These are phyloP conservation scores for Rutstroemia sp. DNA, from an alignment of 2,329 filamentous ascomycete genomes.

Conservation along the genomic window DNA sequence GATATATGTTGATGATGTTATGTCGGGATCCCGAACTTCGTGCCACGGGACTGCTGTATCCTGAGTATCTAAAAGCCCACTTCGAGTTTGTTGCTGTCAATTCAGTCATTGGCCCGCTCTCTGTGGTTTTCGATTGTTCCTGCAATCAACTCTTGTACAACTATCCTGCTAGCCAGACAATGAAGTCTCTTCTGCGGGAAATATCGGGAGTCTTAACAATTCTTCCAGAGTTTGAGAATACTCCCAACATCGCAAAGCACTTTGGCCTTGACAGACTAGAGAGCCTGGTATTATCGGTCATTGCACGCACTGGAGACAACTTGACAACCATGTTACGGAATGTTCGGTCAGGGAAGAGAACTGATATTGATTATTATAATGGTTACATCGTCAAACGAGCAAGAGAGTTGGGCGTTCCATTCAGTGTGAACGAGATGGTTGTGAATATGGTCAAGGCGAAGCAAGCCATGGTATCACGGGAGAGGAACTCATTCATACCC, in stretches of 20 bases:
- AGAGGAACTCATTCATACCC: slow-evolving; percentile 26
- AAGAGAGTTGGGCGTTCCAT: slow-evolving; percentile 62
- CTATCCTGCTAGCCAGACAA: slow-evolving; percentile 54
- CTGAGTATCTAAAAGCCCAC: slow-evolving; percentile 63
- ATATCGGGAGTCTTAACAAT: slow-evolving; percentile 62
- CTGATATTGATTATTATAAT: slow-evolving; percentile 80
- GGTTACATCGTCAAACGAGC: slow-evolving; percentile 78
- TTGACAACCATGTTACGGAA: slow-evolving; percentile 55
- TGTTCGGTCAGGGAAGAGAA: slow-evolving; percentile 51
- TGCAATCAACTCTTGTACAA: slow-evolving; percentile 69
- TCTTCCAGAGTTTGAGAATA: slow-evolving; percentile 63
- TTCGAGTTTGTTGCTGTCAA: slow-evolving; percentile 72
- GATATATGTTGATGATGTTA: slow-evolving; percentile 57
- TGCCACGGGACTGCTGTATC: slow-evolving; percentile 49
- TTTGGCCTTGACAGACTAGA: slow-evolving; percentile 56
- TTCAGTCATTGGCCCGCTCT: slow-evolving; percentile 72
- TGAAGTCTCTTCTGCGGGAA: slow-evolving; percentile 67
- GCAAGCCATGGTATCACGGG: slow-evolving; percentile 29
- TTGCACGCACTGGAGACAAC: slow-evolving; percentile 46
- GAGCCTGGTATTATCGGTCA: slow-evolving; percentile 47
- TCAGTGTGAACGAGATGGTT: slow-evolving; percentile 66
- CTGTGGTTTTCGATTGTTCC: slow-evolving; percentile 67
- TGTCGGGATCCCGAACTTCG: slow-evolving; percentile 54
- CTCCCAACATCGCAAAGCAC: slow-evolving; percentile 47
- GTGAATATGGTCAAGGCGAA: slow-evolving; percentile 68